Base-by-base conservation (phyloP, 306 rosid genomes). In the Lathyrus oleraceus region DNA sequence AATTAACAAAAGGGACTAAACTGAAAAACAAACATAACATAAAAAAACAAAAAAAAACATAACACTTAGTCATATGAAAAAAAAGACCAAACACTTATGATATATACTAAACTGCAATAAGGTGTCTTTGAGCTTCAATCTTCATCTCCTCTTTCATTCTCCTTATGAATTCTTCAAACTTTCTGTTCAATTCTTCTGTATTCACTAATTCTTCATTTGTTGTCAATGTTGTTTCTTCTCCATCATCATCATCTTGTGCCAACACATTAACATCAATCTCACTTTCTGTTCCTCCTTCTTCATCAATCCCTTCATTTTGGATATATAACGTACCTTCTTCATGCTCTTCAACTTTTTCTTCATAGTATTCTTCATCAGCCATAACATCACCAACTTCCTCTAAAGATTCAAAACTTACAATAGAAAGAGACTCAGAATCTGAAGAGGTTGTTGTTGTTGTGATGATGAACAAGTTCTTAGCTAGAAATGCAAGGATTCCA, bases 131-230 rank as follows among this genome's bases (percentile, higher is more conserved):
- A 67, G 87, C 84, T 79, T 83, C 87, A 73, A 83, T 79, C 57
- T 81, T 83, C 23, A 83, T 83, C 47, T 83, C 84, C 51, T 83
- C 79, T 70, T 76, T 83, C 82, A 79, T 82, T 68, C 75, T 82
- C 79, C 86, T 75, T 47, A 91, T 86, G 64, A 91, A 88, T 23
- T 91, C 97, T 76, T 91, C 97, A 32, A 86, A 48, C 76, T 81
- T 91, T 68, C 79, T 79, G 77, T 91, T 86, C 76, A 91, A 63
- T 75, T 91, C 97, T 1, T 91, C 84, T 25, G 89, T 76, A 39
- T 71, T 74, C 13, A n/a, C 81, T 16, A 68, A 11, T 20, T 85
- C 88, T 30, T 87, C 86, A 5, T 35, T 69, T 28, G 32, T 40
- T 60, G 36, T 62, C 9, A 44, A 38, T 64, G 44, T 21, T 76